Conservation (phyloP, 2,329 filamentous ascomycete genomes). For the Botrytis fragariae region DNA sequence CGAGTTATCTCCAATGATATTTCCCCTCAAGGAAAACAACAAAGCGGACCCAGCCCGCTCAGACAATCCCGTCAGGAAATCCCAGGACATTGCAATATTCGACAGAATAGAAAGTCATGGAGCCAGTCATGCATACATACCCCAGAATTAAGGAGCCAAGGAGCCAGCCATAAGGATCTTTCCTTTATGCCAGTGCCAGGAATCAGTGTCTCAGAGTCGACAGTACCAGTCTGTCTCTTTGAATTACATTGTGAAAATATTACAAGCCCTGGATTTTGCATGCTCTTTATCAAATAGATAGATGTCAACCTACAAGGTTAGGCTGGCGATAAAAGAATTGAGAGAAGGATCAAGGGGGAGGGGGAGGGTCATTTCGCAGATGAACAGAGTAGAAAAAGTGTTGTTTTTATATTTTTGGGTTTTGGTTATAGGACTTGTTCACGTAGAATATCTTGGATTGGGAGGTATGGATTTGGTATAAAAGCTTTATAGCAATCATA, state of each 20-base stretch:
- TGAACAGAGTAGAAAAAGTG: neutral
- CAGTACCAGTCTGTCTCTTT: conserved; percentile 9
- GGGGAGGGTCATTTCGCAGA: neutral
- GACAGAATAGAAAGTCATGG: conserved; percentile 20
- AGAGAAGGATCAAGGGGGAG: neutral
- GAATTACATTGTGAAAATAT: neutral
- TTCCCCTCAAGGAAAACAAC: neutral
- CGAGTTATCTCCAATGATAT: neutral
- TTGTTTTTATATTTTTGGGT: neutral
- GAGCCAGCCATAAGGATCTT: neutral
- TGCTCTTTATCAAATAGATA: conserved; percentile 4
- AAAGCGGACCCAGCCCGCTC: conserved; percentile 19
- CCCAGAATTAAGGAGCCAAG: neutral
- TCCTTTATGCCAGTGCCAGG: neutral
- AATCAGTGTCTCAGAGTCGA: neutral
- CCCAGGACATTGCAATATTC: neutral
- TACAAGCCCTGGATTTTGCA: neutral
- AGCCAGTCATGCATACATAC: conserved; percentile 20
- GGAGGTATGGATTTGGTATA: conserved; percentile 7
- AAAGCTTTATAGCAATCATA: neutral
- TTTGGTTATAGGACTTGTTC: neutral
- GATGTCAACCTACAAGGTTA: neutral
- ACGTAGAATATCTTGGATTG: neutral
- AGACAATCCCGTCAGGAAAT: conserved; percentile 1
- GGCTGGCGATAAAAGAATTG: neutral